phyloP scores from a whole-genome alignment of 1,139 yeast species.

The Ashbya aceris region DNA sequence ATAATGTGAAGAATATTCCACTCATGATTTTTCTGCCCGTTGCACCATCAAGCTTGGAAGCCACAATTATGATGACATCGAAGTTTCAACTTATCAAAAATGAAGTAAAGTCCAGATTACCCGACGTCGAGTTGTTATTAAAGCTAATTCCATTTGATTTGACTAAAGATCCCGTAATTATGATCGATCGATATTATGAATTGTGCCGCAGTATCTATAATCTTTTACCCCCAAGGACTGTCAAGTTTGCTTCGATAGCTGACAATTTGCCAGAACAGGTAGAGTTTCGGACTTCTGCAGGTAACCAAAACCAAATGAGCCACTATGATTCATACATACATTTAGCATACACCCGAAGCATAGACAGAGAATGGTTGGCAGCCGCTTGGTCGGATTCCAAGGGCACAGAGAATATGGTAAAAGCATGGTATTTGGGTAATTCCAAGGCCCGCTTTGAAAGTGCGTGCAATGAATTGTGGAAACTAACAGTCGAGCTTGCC shows the following conservation, averaged over 20 bases:
- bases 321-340: conserved; percentile 74
- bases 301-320: conserved; percentile 32
- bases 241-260: conserved; percentile 28
- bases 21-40: conserved; percentile 30
- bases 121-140: conserved; percentile 38
- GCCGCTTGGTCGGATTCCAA: conserved; percentile 88
- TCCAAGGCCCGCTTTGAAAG: conserved; percentile 44
- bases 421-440: conserved; percentile 52
- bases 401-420: conserved; percentile 55
- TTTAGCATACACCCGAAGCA: conserved; percentile 74
- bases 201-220: conserved; percentile 60
- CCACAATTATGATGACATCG: conserved; percentile 41
- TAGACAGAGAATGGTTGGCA: conserved; percentile 74
- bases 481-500: conserved; percentile 36
- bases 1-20: conserved; percentile 24
- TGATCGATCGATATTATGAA: conserved; percentile 31
- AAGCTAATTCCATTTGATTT: conserved; percentile 50
- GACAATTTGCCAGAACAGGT: conserved; percentile 29
- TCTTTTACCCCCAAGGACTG: conserved; percentile 35
- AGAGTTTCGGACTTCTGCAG: conserved; percentile 45
- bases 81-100: conserved; percentile 41
- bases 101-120: conserved; percentile 35
- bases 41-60: conserved; percentile 31
- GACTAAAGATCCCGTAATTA: conserved; percentile 34
- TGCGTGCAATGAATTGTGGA: conserved; percentile 53